Evolutionary conservation across 495 filamentous ascomycete genomes (phyloP), one percentile per base, ranked within the genome.

Genomic region (Penicillium paxilli): DNA sequence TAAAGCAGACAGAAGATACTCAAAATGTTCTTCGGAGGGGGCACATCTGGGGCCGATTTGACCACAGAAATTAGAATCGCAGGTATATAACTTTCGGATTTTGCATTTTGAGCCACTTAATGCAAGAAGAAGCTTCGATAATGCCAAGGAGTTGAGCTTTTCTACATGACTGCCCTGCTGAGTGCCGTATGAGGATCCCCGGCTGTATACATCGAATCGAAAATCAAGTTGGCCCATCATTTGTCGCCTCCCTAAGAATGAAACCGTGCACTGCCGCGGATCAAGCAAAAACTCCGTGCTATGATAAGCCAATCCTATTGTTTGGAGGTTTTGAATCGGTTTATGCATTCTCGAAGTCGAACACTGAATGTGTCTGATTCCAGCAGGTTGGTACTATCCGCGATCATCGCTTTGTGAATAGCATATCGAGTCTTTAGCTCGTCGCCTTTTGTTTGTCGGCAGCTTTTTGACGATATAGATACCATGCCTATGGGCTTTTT

Each of bases 391-490:
- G 4, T 22, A 49, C 12, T 50, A 35, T 61, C 58, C 17, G 49
- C 35, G 23, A 58, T 9, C 30, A 50, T 54, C 19, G 25, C 49
- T 58, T 57, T 33, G 21, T 61, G 33, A 24, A 52, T 19, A 19
- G 54, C 21, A 47, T 24, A 35, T 7, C 58, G 54, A 45, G 28
- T 35, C 25, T 60, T 37, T 20, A 54, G 50, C 38, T 57, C 54
- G 5, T 60, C 40, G 23, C 58, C 49, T 11, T 50, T 35, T 12
- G 57, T 38, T 14, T 52, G 53, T 14, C 54, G 58, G 49, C 49
- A 52, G 32, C 45, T 49, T 57, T 60, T 60, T 37, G 49, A 61
- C 24, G 54, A 58, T 33, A 61, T 57, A 48, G 47, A 42, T 38
- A 55, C 17, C 25, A 55, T 55, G 22, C n/a, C n/a, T n/a, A n/a